Percentiles rank a stretch among this genome's conserved stretches.
phyloP scores from a whole-genome alignment of 495 filamentous ascomycete species.

The Darksidea phi region DNA sequence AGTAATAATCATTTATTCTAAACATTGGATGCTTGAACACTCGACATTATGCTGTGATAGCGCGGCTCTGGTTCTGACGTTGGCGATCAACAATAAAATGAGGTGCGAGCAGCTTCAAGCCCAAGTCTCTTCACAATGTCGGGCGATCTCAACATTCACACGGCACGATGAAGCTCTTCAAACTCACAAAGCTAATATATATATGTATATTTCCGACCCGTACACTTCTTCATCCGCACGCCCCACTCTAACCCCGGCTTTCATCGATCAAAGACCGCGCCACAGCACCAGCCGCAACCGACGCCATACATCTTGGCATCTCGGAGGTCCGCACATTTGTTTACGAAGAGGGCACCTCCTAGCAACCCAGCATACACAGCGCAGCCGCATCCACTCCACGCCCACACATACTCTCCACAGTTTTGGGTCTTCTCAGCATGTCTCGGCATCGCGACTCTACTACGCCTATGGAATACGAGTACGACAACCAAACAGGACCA shows the following conservation, averaged over 20 bases:
- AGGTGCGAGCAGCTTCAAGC: too few species aligned
- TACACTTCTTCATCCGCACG: too few species aligned
- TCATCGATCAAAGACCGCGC: too few species aligned
- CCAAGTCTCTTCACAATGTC: too few species aligned
- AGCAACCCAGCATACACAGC: constrained; percentile 10
- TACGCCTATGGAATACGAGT: constrained; percentile 39
- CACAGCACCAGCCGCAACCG: constrained; percentile 3
- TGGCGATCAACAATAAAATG: too few species aligned
- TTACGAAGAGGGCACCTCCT: constrained; percentile 8
- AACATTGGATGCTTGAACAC: too few species aligned
- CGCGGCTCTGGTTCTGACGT: too few species aligned
- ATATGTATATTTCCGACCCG: too few species aligned
- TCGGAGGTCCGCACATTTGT: constrained; percentile 6
- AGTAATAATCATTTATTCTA: too few species aligned
- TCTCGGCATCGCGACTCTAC: constrained; percentile 13
- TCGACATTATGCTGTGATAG: too few species aligned
- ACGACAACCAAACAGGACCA: constrained; percentile 26
- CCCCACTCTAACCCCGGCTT: too few species aligned
- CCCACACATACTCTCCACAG: background rate
- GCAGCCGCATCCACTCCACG: constrained; percentile 2
- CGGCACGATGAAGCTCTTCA: background rate
- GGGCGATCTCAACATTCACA: too few species aligned
- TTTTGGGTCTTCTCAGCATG: background rate
- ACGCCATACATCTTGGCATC: constrained; percentile 1
- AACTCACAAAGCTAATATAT: constrained; percentile 7